A percentile compares a stretch with the other conserved stretches of the same genome.
These are phyloP conservation scores for Raffaelea albimanens DNA, from an alignment of 2,329 filamentous ascomycete genomes.

Conservation along the genomic window DNA sequence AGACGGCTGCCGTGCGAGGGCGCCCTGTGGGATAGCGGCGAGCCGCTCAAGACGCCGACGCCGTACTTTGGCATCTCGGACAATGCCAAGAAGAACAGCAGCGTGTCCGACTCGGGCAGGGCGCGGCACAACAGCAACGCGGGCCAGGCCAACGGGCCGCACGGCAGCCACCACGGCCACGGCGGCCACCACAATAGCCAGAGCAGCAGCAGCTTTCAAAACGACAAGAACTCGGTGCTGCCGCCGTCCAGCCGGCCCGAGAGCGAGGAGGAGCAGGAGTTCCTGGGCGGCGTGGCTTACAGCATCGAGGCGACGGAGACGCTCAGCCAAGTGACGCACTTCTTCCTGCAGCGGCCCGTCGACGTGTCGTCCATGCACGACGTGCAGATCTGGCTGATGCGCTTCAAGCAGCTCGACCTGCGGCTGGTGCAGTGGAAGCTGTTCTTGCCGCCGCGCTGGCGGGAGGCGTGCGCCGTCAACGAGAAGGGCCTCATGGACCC, in stretches of 20 bases:
- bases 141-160: no score
- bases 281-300: conserved; percentile 27
- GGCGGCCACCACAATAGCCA: no score
- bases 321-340: conserved; percentile 24
- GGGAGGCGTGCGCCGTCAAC: conserved; percentile 28
- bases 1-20: conserved; percentile 23
- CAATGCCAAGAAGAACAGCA: conserved; percentile 8
- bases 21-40: conserved; percentile 19
- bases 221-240: neutral
- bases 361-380: conserved; percentile 5
- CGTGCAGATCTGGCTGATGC: conserved; percentile 4
- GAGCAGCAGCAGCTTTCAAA: no score
- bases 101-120: no score
- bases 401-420: conserved; percentile 7
- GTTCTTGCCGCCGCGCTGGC: conserved; percentile 32
- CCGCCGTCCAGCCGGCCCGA: neutral
- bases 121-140: no score
- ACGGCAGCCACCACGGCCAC: no score
- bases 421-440: conserved; percentile 24
- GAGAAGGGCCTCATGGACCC: conserved; percentile 30
- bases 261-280: neutral
- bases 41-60: conserved; percentile 18
- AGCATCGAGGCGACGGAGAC: conserved; percentile 27
- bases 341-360: conserved; percentile 25
- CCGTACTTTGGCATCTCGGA: conserved; percentile 26